Base-by-base conservation (phyloP, 345 rosid genomes). In the Lagerstroemia speciosa region DNA sequence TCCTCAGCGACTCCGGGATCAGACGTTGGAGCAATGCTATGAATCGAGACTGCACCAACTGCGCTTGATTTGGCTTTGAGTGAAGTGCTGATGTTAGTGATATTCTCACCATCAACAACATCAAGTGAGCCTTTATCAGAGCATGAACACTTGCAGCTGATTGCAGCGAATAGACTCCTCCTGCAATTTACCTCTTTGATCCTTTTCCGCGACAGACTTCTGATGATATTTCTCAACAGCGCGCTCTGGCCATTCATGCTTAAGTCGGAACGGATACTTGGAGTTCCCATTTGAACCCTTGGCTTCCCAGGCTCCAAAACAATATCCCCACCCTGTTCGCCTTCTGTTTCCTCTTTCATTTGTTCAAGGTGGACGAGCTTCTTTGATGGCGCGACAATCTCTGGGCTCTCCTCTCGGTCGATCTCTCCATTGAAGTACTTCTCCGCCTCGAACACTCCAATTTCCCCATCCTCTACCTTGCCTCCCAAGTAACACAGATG, bases 381-480 rank as follows among this genome's bases (percentile, higher is more conserved):
- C 40, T 32, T 62, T 32, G 38, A 37, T 3, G 40, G 24, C 40
- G 8, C 33, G 40, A n/a, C 6, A 41, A 40, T 33, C 55, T 48
- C 20, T 7, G 17, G 26, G n/a, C 36, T 17, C 11, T 62, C 65
- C 40, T 62, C 36, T 22, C 34, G 74, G 67, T 87, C 93, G 33
- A 77, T 82, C 33, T 65, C 80, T 67, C 89, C 92, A 40, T 82
- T 86, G 78, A 92, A 92, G 70, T 92, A 92, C 66, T 83, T 92
- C 75, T 92, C 98, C 30, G 98, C 98, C 67, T 87, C 79, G 32
- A 92, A 92, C 40, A 92, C 87, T 66, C 92, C 88, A 34, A 92
- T 86, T 73, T 87, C 98, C 70, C 81, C 76, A 58, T 86, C 92
- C 32, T 81, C 86, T 71, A 78, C 78, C 76, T 84, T 78, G 76